Base-by-base conservation (phyloP, 2,329 filamentous ascomycete genomes). In the Hypoxylon sp. region DNA sequence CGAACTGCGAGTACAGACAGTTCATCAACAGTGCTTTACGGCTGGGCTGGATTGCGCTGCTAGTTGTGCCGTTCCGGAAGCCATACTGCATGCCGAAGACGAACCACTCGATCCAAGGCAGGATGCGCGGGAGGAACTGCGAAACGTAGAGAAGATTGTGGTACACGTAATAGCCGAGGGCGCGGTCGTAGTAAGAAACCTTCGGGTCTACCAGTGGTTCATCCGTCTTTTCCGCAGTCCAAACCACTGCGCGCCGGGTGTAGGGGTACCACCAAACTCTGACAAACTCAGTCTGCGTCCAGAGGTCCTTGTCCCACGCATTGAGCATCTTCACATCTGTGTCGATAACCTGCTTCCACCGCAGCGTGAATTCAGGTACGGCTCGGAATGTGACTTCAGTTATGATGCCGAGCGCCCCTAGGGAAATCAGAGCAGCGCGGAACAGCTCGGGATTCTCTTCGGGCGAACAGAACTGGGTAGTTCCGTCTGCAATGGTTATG, bases 181-280 rank as follows among this genome's bases (percentile, higher is more conserved):
- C 83, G 51, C 91, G 91, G 67, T 94, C 94, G 75, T 97, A 97
- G 82, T 93, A 98, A 74, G 87, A 92, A 59, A 82, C 83, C 1
- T 86, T 86, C 1, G 92, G 89, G 5, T 87, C 81, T 14, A 82
- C 81, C 43, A 86, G 81, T 0, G 89, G 83, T 62, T 90, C 87
- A 7, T 88, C 83, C 0, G 93, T 93, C 78, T 92, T 91, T 51
- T 93, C 87, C n/a, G 94, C 96, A 43, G 89, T 88, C 96, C 96
- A 99, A 49, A 97, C 87, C 51, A 98, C 92, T 0, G 93, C 93
- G 49, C 93, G 88, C 61, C 93, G 89, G 77, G 92, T 93, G 81
- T 98, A 97, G 0, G 96, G 96, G 77, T 97, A 90, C 96, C 96
- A 99, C 95, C 96, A 99, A 28, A 98, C 93, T 28, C 96, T 88